phyloP scores from a whole-genome alignment of 257 asterid species.

The Jacaranda mimosifolia region DNA sequence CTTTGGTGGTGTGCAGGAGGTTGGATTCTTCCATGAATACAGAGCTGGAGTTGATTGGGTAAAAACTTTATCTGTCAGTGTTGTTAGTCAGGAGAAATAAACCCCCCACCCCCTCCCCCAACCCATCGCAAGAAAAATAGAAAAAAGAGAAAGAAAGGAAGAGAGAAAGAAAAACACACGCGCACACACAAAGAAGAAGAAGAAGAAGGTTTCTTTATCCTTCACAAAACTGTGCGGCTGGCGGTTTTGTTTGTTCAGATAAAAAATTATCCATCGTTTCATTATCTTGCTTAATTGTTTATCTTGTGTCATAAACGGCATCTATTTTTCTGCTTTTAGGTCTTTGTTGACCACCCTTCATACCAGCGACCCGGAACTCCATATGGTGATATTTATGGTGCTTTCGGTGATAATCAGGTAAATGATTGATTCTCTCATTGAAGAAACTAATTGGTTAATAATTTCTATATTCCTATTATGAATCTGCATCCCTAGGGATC shows the following conservation, averaged over 20 bases:
- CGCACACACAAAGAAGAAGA: background rate
- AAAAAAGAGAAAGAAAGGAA: no score
- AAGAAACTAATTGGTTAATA: slow-evolving; percentile 22
- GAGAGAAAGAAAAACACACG: background rate
- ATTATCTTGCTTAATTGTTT: background rate
- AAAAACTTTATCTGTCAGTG: slow-evolving; percentile 30
- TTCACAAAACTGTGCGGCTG: background rate
- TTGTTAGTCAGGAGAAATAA: no score
- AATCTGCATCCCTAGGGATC: background rate
- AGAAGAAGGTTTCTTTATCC: background rate
- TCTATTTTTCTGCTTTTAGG: slow-evolving; percentile 53
- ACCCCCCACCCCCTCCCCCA: no score
- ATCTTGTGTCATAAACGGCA: background rate
- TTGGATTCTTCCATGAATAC: slow-evolving; percentile 84
- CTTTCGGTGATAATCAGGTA: slow-evolving; percentile 99
- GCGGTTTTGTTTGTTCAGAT: background rate
- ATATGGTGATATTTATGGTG: slow-evolving; percentile 88
- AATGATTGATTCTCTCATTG: slow-evolving; percentile 26
- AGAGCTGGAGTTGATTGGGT: slow-evolving; percentile 99
- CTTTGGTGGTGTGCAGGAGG: slow-evolving; percentile 81
- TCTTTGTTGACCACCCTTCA: slow-evolving; percentile 88
- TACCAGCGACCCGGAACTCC: slow-evolving; percentile 96
- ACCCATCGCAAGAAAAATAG: no score
- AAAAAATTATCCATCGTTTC: background rate
- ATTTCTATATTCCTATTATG: background rate